These are phyloP conservation scores for Fraxinus xanthoxyloides DNA, from an alignment of 305 asterid genomes.

Conservation along the genomic window DNA sequence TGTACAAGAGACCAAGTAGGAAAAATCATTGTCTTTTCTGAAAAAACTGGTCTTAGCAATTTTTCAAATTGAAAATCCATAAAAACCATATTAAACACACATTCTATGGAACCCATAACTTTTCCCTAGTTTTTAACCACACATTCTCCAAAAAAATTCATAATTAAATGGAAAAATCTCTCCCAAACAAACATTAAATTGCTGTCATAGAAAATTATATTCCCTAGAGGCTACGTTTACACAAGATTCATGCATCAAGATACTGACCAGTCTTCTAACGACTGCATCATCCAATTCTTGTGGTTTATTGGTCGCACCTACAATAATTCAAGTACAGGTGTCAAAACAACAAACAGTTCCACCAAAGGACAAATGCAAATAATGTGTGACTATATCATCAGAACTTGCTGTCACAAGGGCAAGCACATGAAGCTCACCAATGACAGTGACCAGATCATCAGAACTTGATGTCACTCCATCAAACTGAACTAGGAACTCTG, in stretches of 20 bases:
- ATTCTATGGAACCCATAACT: neutral
- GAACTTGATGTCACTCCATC: conserved; percentile 92
- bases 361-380: neutral
- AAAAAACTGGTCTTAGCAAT: neutral
- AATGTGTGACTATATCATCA: neutral
- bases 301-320: conserved; percentile 99
- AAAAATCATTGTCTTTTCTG: neutral
- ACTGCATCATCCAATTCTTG: conserved; percentile 99
- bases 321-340: conserved; percentile 26
- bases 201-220: neutral
- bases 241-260: conserved; percentile 12
- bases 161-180: neutral
- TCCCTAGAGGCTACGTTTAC: neutral
- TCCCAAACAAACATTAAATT: neutral
- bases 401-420: neutral
- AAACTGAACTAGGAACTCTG: conserved; percentile 92
- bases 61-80: neutral
- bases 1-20: conserved; percentile 5
- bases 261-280: conserved; percentile 95
- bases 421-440: conserved; percentile 51
- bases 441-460: conserved; percentile 80
- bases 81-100: neutral
- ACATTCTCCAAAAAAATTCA: neutral
- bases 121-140: neutral
- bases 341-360: conserved; percentile 13